These are phyloP conservation scores for Multifurca ochricompacta DNA, from an alignment of 768 basidiomycete species.

Conservation along the genomic window DNA sequence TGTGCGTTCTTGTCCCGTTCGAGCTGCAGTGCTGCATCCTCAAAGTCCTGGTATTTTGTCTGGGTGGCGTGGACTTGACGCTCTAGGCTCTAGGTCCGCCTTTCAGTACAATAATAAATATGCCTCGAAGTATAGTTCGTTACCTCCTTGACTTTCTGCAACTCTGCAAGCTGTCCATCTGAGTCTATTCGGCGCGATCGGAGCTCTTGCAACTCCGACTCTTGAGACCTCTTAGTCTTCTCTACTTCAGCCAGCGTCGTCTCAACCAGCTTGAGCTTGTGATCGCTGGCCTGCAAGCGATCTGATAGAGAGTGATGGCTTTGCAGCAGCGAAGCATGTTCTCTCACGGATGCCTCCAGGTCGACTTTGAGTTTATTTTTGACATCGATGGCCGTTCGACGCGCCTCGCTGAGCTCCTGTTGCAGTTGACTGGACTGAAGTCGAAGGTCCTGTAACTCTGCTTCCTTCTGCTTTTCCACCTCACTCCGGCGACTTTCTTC, in stretches of 20 bases:
- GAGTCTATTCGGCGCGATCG: slow-evolving; percentile 60
- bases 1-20: slow-evolving; percentile 76
- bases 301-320: slow-evolving; percentile 61
- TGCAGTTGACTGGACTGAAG: slow-evolving; percentile 53
- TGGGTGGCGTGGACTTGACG: slow-evolving; percentile 67
- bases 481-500: slow-evolving; percentile 81
- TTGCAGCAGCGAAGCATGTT: slow-evolving; percentile 50
- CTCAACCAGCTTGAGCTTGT: slow-evolving; percentile 43
- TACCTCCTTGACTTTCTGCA: slow-evolving; percentile 68
- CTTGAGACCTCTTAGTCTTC: slow-evolving; percentile 56
- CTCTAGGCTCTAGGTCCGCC: slow-evolving; percentile 52
- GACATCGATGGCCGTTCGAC: slow-evolving; percentile 50
- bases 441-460: slow-evolving; percentile 71
- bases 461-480: slow-evolving; percentile 80
- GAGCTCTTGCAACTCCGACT: slow-evolving; percentile 67
- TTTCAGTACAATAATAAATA: slow-evolving; percentile 2
- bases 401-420: slow-evolving; percentile 57
- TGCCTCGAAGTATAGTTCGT: slow-evolving; percentile 16
- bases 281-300: slow-evolving; percentile 45
- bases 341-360: slow-evolving; percentile 52
- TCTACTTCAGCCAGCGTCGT: slow-evolving; percentile 49
- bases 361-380: slow-evolving; percentile 74
- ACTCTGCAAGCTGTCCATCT: slow-evolving; percentile 56
- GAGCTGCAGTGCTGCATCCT: slow-evolving; percentile 78
- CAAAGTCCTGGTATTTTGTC: slow-evolving; percentile 74